These are phyloP conservation scores for Xanthoconium stramineum DNA, from an alignment of 768 basidiomycete species.

Conservation along the genomic window DNA sequence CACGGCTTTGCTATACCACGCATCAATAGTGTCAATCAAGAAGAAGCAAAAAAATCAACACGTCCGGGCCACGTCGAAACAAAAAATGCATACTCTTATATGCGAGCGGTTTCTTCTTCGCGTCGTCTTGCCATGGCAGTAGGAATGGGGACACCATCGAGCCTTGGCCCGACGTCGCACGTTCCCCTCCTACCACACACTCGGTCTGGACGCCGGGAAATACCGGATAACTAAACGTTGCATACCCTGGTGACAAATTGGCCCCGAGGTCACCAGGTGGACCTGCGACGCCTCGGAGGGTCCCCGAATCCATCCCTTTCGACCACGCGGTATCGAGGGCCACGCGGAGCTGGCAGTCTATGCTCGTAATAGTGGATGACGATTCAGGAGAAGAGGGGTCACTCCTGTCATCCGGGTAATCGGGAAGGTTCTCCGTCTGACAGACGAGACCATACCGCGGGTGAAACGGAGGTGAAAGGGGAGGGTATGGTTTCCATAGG, in stretches of 20 bases:
- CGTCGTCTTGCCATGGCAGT: slow-evolving; percentile 14
- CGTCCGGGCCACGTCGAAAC: not conserved
- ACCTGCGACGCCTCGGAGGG: not conserved
- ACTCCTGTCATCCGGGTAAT: slow-evolving; percentile 25
- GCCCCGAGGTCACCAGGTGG: slow-evolving; percentile 10
- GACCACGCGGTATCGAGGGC: slow-evolving; percentile 1
- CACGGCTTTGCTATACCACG: slow-evolving; percentile 52
- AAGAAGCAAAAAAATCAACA: not conserved
- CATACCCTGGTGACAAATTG: slow-evolving; percentile 11
- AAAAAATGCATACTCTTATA: slow-evolving; percentile 28
- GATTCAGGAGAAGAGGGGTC: slow-evolving; percentile 27
- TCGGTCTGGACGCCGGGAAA: slow-evolving; percentile 14
- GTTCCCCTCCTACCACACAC: not conserved
- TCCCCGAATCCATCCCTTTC: slow-evolving; percentile 2
- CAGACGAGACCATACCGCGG: slow-evolving; percentile 9
- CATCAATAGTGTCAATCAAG: not conserved
- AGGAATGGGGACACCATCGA: not conserved
- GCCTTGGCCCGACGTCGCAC: slow-evolving; percentile 9
- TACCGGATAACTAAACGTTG: slow-evolving; percentile 10
- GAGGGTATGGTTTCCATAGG: slow-evolving; percentile 32
- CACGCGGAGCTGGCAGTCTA: slow-evolving; percentile 10
- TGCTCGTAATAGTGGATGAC: slow-evolving; percentile 9
- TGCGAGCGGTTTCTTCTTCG: slow-evolving; percentile 20
- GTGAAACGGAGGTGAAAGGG: slow-evolving; percentile 16
- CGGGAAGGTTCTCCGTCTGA: slow-evolving; percentile 6